Base-by-base conservation (phyloP, 495 filamentous ascomycete genomes). In the Terfezia claveryi region DNA sequence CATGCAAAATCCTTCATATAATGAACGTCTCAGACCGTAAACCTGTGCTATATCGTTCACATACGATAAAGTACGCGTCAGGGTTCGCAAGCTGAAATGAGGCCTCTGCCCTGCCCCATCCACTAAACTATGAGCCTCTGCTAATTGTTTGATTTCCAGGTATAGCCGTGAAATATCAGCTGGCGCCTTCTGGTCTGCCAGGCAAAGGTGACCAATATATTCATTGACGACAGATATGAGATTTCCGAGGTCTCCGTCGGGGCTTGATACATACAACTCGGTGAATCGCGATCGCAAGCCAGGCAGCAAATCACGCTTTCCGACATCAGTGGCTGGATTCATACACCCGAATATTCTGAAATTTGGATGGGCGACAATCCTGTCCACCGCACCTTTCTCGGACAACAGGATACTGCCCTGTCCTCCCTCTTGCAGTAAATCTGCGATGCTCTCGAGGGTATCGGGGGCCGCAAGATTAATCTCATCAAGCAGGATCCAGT, bases 1-100 rank as follows among this genome's bases (percentile, higher is more conserved):
- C 92, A 99, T 96, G n/a, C 82, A 87, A 66, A 95, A 96, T 0
- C 92, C 92, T 69, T 99, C 92, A 61, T 83, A 94, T 8, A 95
- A 68, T 27, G 87, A 83, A 58, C 92, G 71, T 8, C 91, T 79
- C 37, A 96, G 69, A n/a, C 85, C 86, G 69, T 94, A 96, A 4
- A 83, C 74, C 4, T 87, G 78, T 0, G 81, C 77, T 58, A 94
- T 84, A 55, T 92, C 82, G 58, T 77, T 75, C 41, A 87, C 85
- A 67, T 94, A 96, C 12, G 78, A 80, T 49, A 99, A 69, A 3
- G 87, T 82, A 37, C 92, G 80, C 36, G 93, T 94, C n/a, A 99
- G 70, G 0, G 87, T 95, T 65, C 92, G 78, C 51, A 99, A 78
- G 68, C 87, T 94, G 71, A 93, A 99, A 68, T 96, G 89, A 2